phyloP scores from a whole-genome alignment of 2,329 filamentous ascomycete genomes.

The Cladosporium phlei region DNA sequence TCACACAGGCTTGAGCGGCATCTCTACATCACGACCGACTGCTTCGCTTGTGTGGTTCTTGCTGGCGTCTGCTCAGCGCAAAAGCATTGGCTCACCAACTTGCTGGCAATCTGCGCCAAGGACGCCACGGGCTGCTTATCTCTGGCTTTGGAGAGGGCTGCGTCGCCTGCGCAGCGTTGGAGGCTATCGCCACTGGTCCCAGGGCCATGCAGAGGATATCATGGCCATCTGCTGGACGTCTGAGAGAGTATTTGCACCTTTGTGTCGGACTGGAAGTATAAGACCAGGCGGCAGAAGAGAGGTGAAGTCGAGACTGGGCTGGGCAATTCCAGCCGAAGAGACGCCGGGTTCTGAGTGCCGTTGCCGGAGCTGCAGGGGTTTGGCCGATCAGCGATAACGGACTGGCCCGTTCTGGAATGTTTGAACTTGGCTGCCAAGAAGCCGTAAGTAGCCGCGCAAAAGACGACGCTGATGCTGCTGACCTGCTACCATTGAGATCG shows the following conservation, averaged over 20 bases:
- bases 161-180: background rate
- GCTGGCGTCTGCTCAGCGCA: no score
- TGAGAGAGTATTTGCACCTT: slow-evolving; percentile 7
- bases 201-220: no score
- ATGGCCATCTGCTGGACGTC: no score
- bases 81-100: background rate
- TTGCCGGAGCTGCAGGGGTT: slow-evolving; percentile 1
- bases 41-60: no score
- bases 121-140: slow-evolving; percentile 1
- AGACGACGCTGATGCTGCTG: no score
- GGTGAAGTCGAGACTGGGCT: background rate
- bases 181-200: no score
- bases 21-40: no score
- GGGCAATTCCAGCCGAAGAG: slow-evolving; percentile 3
- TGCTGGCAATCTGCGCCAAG: slow-evolving; percentile 2
- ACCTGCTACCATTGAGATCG: no score
- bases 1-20: no score
- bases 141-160: background rate
- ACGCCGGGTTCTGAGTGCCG: slow-evolving; percentile 1
- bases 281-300: background rate
- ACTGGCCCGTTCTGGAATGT: background rate
- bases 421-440: no score
- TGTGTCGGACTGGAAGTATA: background rate
- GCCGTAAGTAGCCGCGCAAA: slow-evolving; percentile 12
- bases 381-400: slow-evolving; percentile 1